These are phyloP conservation scores for Lactarius quietus DNA, from an alignment of 768 basidiomycete species.

Conservation along the genomic window DNA sequence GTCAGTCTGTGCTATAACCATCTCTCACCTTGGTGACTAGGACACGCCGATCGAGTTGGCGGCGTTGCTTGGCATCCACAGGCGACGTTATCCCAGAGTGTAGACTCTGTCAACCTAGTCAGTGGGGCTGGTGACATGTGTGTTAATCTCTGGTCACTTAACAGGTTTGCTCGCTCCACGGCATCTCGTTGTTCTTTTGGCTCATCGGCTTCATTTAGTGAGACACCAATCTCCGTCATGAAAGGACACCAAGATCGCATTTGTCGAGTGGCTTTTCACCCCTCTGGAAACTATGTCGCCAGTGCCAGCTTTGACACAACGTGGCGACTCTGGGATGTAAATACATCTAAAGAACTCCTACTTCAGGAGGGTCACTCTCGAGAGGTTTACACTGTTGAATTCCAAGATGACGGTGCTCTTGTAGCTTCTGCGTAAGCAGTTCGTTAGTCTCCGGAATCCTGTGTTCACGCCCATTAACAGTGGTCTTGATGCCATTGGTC, in stretches of 20 bases:
- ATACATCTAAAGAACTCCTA: slow-evolving; percentile 73
- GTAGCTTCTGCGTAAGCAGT: slow-evolving; percentile 82
- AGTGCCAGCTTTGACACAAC: slow-evolving; percentile 97
- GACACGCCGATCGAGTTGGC: slow-evolving; percentile 87
- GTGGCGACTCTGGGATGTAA: slow-evolving; percentile 96
- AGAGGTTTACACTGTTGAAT: slow-evolving; percentile 94
- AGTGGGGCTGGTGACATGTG: slow-evolving; percentile 88
- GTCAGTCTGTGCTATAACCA: neutral
- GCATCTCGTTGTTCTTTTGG: neutral
- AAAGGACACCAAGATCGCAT: slow-evolving; percentile 89
- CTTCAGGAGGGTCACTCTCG: slow-evolving; percentile 97
- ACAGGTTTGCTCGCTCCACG: slow-evolving; percentile 48
- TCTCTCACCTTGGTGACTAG: slow-evolving; percentile 37
- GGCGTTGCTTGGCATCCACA: slow-evolving; percentile 98
- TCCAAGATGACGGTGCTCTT: slow-evolving; percentile 92
- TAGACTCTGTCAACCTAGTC: slow-evolving; percentile 73
- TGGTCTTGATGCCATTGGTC: slow-evolving; percentile 93
- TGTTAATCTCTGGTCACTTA: slow-evolving; percentile 87
- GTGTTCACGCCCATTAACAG: slow-evolving; percentile 39
- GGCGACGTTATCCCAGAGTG: slow-evolving; percentile 70
- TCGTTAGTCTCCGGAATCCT: neutral
- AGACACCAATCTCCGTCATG: slow-evolving; percentile 79
- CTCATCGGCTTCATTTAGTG: slow-evolving; percentile 43
- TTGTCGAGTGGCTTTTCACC: slow-evolving; percentile 94
- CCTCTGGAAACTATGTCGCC: slow-evolving; percentile 89